Evolutionary conservation across 2,329 filamentous ascomycete species (phyloP).

Genomic region (Fusarium scirpi): DNA sequence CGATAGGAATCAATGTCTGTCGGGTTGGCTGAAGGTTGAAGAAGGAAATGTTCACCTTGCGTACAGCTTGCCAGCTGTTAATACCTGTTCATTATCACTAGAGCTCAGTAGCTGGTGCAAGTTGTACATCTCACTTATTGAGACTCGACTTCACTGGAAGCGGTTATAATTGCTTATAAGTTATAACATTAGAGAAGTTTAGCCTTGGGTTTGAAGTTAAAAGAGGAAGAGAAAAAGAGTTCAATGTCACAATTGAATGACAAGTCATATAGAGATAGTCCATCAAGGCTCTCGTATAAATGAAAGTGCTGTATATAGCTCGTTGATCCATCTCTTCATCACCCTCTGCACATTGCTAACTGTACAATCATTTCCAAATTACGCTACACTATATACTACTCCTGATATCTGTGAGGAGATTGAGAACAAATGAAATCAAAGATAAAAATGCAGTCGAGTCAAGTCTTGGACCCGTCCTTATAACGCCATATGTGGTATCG

Average conservation of each 20-base stretch:
- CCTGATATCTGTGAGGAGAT: constrained; percentile 16
- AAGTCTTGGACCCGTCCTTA: constrained; percentile 21
- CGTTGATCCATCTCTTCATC: constrained; percentile 27
- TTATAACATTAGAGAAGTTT: background rate
- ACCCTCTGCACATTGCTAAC: constrained; percentile 16
- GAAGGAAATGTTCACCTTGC: background rate
- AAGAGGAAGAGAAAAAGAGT: background rate
- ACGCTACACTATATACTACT: constrained; percentile 28
- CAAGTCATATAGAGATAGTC: constrained; percentile 19
- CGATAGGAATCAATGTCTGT: background rate
- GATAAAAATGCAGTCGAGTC: constrained; percentile 27
- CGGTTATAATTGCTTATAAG: background rate
- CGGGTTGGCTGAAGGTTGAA: background rate
- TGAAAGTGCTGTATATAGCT: constrained; percentile 37
- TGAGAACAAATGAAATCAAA: constrained; percentile 26
- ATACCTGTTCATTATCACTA: background rate
- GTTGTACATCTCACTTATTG: background rate
- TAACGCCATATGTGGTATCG: constrained; percentile 42
- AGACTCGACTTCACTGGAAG: background rate
- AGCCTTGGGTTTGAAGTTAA: background rate
- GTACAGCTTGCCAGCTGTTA: background rate
- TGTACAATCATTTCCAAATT: constrained; percentile 27
- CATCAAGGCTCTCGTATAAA: constrained; percentile 34
- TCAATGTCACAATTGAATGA: constrained; percentile 32
- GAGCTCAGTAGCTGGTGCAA: background rate